Conservation (phyloP, 1,284 basidiomycete species). For the Ceratobasidium theobromae region DNA sequence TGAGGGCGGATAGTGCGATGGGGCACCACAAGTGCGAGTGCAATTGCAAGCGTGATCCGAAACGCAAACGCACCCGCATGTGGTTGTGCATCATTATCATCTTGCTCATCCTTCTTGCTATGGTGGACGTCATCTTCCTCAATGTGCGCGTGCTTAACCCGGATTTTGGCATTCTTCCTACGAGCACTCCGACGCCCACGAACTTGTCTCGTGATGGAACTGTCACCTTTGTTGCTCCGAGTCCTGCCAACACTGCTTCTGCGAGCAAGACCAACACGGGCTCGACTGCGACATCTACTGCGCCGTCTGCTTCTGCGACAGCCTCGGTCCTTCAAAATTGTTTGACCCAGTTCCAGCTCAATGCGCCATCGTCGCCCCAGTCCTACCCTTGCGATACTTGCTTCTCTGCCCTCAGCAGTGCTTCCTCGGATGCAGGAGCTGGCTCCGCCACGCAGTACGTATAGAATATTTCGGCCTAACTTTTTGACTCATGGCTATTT, state of each 20-base stretch:
- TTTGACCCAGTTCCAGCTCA: constrained; percentile 51
- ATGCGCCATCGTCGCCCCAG: constrained; percentile 50
- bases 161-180: constrained; percentile 18
- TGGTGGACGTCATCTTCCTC: constrained; percentile 49
- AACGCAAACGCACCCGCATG: constrained; percentile 40
- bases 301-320: constrained; percentile 37
- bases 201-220: constrained; percentile 12
- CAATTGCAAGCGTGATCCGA: constrained; percentile 41
- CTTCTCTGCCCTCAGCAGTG: constrained; percentile 47
- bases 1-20: constrained; percentile 38
- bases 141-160: constrained; percentile 44
- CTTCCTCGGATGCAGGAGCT: constrained; percentile 17
- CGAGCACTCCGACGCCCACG: constrained; percentile 3
- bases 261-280: constrained; percentile 15
- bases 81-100: constrained; percentile 42
- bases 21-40: constrained; percentile 40
- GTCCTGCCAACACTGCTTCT: constrained; percentile 32
- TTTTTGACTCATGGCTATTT: background rate
- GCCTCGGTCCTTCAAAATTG: constrained; percentile 52
- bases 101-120: constrained; percentile 49
- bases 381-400: constrained; percentile 55
- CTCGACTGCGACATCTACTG: constrained; percentile 32
- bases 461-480: background rate
- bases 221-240: background rate
- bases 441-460: constrained; percentile 26